Evolutionary conservation across 768 basidiomycete species (phyloP).

Genomic region (Lepiota subincarnata): DNA sequence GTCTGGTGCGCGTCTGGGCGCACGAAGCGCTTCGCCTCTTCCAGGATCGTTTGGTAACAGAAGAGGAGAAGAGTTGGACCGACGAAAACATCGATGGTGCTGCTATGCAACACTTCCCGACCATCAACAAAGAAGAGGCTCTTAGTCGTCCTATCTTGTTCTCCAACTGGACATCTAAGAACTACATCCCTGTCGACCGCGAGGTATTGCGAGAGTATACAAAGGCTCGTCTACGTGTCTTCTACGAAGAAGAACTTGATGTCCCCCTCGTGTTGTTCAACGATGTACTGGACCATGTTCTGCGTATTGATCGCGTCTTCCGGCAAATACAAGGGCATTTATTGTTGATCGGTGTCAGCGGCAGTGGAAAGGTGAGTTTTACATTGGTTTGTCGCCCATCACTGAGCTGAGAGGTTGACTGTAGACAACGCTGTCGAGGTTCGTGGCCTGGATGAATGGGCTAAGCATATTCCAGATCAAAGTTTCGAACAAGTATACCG

Average conservation of each 20-base stretch:
- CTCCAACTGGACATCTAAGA: slow-evolving; percentile 98
- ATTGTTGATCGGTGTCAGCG: slow-evolving; percentile 95
- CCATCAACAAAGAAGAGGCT: slow-evolving; percentile 83
- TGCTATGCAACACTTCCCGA: slow-evolving; percentile 91
- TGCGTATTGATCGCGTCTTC: slow-evolving; percentile 98
- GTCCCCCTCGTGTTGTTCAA: slow-evolving; percentile 98
- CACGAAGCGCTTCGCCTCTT: slow-evolving; percentile 97
- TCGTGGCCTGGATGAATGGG: slow-evolving; percentile 99
- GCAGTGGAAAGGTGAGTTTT: slow-evolving; percentile 85
- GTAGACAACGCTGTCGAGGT: slow-evolving; percentile 94
- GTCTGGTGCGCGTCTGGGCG: slow-evolving; percentile 95
- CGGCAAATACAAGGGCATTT: slow-evolving; percentile 97
- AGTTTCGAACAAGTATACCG: slow-evolving; percentile 98
- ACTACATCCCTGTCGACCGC: slow-evolving; percentile 94
- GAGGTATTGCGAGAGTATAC: slow-evolving; percentile 93
- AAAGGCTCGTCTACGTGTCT: slow-evolving; percentile 94
- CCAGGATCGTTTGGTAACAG: slow-evolving; percentile 93
- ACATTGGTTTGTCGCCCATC: background rate
- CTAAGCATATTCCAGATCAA: slow-evolving; percentile 99
- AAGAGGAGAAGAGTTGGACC: slow-evolving; percentile 93
- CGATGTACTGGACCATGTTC: slow-evolving; percentile 95
- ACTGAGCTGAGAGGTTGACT: slow-evolving; percentile 11
- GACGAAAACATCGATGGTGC: slow-evolving; percentile 84
- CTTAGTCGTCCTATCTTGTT: slow-evolving; percentile 88
- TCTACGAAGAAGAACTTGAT: slow-evolving; percentile 98